A percentile compares a stretch with the other conserved stretches of the same genome.
phyloP scores from a whole-genome alignment of 2,329 filamentous ascomycete species.

The Aureobasidium mangrovei region DNA sequence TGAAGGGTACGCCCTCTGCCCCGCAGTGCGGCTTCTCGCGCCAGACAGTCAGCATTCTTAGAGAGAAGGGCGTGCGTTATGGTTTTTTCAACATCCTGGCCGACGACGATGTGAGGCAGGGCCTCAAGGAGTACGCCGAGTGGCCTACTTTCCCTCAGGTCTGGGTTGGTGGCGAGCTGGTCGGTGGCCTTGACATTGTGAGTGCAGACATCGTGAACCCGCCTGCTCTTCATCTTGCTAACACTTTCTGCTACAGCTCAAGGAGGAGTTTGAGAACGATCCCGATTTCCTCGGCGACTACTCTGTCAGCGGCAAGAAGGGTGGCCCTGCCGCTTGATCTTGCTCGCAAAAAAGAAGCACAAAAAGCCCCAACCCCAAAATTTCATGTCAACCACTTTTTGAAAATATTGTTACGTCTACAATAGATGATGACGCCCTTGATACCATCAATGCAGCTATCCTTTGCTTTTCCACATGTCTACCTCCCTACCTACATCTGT shows the following conservation, averaged over 20 bases:
- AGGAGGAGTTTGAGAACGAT: constrained; percentile 82
- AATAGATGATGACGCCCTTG: constrained; percentile 5
- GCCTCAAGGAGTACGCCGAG: constrained; percentile 93
- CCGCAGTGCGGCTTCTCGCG: constrained; percentile 91
- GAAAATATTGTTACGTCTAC: background rate
- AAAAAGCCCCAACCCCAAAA: background rate
- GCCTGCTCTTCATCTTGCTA: background rate
- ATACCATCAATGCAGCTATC: constrained; percentile 10
- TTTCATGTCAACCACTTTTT: background rate
- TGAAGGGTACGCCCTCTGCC: constrained; percentile 86
- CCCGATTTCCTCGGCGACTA: constrained; percentile 74
- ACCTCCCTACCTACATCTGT: background rate
- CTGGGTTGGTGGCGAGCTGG: constrained; percentile 81
- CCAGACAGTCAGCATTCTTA: constrained; percentile 75
- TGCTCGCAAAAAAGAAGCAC: background rate
- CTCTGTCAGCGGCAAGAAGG: constrained; percentile 34
- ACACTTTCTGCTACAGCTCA: constrained; percentile 52
- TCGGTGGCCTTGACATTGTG: constrained; percentile 93
- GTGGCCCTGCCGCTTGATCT: constrained; percentile 20
- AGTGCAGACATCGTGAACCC: constrained; percentile 32
- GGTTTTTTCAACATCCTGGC: constrained; percentile 99
- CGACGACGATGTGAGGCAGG: constrained; percentile 93
- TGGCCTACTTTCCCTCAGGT: constrained; percentile 98
- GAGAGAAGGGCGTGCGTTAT: constrained; percentile 87
- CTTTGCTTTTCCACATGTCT: background rate